Percentiles rank a stretch among this genome's conserved stretches.
Conservation (phyloP, 2,329 filamentous ascomycete species). For the Colletotrichum sojae region DNA sequence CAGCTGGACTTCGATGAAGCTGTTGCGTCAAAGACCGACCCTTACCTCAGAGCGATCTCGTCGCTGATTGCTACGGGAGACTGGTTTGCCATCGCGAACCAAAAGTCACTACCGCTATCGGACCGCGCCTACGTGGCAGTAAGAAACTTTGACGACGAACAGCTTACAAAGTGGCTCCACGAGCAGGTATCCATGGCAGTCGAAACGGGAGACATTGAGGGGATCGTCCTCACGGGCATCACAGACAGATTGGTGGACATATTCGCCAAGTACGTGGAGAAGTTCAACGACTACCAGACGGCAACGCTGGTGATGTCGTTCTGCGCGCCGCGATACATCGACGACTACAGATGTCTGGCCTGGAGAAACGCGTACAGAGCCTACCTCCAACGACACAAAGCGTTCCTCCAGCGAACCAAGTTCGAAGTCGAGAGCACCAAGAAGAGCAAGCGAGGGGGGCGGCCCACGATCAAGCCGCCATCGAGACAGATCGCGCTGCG, state of each 20-base stretch:
- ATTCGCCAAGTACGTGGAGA: constrained; percentile 81
- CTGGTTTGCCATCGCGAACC: constrained; percentile 81
- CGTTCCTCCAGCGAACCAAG: constrained; percentile 81
- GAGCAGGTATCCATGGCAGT: constrained; percentile 74
- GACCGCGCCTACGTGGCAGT: constrained; percentile 83
- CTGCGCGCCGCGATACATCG: constrained; percentile 81
- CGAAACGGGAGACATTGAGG: constrained; percentile 80
- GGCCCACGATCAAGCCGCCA: constrained; percentile 74
- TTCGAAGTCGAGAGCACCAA: constrained; percentile 85
- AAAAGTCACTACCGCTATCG: constrained; percentile 79
- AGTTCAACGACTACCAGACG: constrained; percentile 84
- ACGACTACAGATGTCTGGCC: constrained; percentile 80
- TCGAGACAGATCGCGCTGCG: constrained; percentile 80
- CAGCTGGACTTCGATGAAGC: constrained; percentile 72
- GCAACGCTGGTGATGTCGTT: constrained; percentile 82
- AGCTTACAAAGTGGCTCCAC: constrained; percentile 77
- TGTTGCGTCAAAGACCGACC: constrained; percentile 77
- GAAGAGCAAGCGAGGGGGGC: constrained; percentile 75
- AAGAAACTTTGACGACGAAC: constrained; percentile 73
- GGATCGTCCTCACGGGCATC: constrained; percentile 83
- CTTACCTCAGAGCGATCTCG: constrained; percentile 85
- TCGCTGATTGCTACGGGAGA: constrained; percentile 82
- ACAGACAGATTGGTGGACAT: constrained; percentile 81
- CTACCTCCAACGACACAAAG: constrained; percentile 80
- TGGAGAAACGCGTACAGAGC: constrained; percentile 82